A percentile compares a stretch with the other conserved stretches of the same genome.
These are phyloP conservation scores for Tetrahymena elliotti DNA, from an alignment of 73 alveolate species.

Conservation along the genomic window DNA sequence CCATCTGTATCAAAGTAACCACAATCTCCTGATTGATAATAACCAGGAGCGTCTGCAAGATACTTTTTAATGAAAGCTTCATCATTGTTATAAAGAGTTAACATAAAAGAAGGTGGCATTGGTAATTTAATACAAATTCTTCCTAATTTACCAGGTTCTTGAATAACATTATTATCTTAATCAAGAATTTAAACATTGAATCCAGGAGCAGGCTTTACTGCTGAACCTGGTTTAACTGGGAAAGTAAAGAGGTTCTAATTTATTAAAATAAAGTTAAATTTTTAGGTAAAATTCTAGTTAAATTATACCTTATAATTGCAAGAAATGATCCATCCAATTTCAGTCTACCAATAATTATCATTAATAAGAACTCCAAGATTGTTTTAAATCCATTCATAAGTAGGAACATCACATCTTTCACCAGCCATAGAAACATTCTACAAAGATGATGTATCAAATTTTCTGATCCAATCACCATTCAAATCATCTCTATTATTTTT, in stretches of 20 bases:
- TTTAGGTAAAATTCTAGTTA: not conserved
- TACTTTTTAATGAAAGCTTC: conserved; percentile 90
- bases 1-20: conserved; percentile 84
- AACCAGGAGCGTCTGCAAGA: conserved; percentile 86
- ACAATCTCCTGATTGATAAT: conserved; percentile 92
- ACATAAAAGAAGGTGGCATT: conserved; percentile 98
- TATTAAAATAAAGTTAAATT: not conserved
- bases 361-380: conserved; percentile 70
- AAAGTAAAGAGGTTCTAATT: conserved; percentile 5
- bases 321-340: conserved; percentile 96
- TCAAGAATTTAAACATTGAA: conserved; percentile 73
- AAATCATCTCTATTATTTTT: conserved; percentile 84
- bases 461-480: conserved; percentile 79
- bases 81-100: conserved; percentile 91
- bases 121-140: conserved; percentile 89
- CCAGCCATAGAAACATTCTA: conserved; percentile 84
- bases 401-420: conserved; percentile 98
- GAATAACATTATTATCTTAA: conserved; percentile 60
- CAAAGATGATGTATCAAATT: conserved; percentile 59
- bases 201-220: conserved; percentile 94
- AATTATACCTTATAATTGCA: conserved; percentile 56
- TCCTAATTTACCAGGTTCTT: conserved; percentile 65
- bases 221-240: conserved; percentile 78
- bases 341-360: conserved; percentile 99
- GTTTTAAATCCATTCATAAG: conserved; percentile 80